A percentile compares a stretch with the other conserved stretches of the same genome.
Conservation (phyloP, 2,329 filamentous ascomycete genomes). For the Hortaea sp. region DNA sequence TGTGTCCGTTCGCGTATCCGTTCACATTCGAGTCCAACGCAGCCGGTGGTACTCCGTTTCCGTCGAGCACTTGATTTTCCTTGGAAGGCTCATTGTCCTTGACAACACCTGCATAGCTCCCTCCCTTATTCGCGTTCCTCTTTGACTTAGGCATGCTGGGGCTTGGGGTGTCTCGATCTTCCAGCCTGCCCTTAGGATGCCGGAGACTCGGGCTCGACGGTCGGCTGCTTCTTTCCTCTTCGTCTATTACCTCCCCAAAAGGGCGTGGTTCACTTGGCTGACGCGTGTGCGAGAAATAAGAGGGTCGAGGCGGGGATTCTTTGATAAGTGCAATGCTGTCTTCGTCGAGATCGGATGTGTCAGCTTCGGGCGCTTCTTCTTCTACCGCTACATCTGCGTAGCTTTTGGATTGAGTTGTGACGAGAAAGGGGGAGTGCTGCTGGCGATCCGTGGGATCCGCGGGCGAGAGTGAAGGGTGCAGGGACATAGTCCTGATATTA, state of each 20-base stretch:
- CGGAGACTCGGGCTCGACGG: slow-evolving; percentile 22
- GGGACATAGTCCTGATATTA: too few relatives aligned
- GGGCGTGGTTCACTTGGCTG: slow-evolving; percentile 22
- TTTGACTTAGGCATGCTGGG: not conserved
- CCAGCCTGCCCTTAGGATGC: slow-evolving; percentile 18
- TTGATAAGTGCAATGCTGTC: slow-evolving; percentile 24
- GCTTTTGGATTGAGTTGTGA: not conserved
- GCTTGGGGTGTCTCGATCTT: slow-evolving; percentile 9
- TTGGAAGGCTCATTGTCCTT: slow-evolving; percentile 10
- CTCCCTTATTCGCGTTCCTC: not conserved
- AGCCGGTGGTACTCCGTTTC: slow-evolving; percentile 7
- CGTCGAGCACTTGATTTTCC: slow-evolving; percentile 10
- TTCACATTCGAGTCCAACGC: not conserved
- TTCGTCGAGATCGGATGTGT: slow-evolving; percentile 8
- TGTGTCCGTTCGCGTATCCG: not conserved
- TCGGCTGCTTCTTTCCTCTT: slow-evolving; percentile 15
- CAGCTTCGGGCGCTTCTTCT: slow-evolving; percentile 21
- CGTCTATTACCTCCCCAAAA: slow-evolving; percentile 26
- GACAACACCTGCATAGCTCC: slow-evolving; percentile 15
- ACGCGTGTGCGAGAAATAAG: slow-evolving; percentile 5
- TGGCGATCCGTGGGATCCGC: too few relatives aligned
- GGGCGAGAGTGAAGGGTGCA: too few relatives aligned
- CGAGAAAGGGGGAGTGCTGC: too few relatives aligned
- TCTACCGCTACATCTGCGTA: slow-evolving; percentile 30
- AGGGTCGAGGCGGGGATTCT: slow-evolving; percentile 22